Percentiles rank a stretch among this genome's conserved stretches.
These are phyloP conservation scores for Pichia paraexigua DNA, from an alignment of 805 yeast genomes.

Conservation along the genomic window DNA sequence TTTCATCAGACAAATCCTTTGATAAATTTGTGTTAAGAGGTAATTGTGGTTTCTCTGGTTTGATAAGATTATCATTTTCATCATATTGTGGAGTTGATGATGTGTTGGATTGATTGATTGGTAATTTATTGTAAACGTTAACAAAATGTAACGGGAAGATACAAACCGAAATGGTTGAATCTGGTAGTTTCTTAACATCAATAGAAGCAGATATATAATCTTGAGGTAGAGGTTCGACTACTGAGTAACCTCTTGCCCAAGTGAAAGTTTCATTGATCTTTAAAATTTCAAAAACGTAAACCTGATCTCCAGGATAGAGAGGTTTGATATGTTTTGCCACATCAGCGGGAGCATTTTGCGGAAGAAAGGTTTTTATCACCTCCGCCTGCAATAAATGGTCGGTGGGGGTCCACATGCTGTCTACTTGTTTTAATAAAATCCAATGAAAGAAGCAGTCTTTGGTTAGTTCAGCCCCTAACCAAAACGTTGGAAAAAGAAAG, in stretches of 20 bases:
- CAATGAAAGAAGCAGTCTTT: too few species aligned
- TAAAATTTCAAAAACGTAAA: conserved; percentile 13
- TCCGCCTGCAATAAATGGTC: conserved; percentile 5
- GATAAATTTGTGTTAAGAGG: conserved; percentile 41
- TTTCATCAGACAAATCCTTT: conserved; percentile 45
- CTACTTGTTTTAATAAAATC: too few species aligned
- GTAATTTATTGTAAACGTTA: conserved; percentile 34
- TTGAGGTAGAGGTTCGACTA: conserved; percentile 61
- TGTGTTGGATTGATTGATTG: conserved; percentile 2
- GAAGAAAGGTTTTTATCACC: conserved; percentile 5
- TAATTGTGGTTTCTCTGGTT: conserved; percentile 38
- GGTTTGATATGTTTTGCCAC: conserved; percentile 4
- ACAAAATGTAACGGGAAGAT: conserved; percentile 56
- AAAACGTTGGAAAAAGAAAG: too few species aligned
- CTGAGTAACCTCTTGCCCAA: conserved; percentile 78
- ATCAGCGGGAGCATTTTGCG: neutral
- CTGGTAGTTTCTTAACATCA: conserved; percentile 57
- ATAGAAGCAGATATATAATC: conserved; percentile 57
- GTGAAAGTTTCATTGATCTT: conserved; percentile 27
- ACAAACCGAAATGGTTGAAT: conserved; percentile 42
- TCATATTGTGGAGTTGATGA: conserved; percentile 5
- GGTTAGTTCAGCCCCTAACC: too few species aligned
- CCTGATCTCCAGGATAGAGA: conserved; percentile 11
- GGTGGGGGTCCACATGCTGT: neutral
- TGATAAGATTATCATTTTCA: conserved; percentile 9